A percentile compares a stretch with the other conserved stretches of the same genome.
Conservation (phyloP, 2,329 filamentous ascomycete species). For the Tolypocladium tundrense region DNA sequence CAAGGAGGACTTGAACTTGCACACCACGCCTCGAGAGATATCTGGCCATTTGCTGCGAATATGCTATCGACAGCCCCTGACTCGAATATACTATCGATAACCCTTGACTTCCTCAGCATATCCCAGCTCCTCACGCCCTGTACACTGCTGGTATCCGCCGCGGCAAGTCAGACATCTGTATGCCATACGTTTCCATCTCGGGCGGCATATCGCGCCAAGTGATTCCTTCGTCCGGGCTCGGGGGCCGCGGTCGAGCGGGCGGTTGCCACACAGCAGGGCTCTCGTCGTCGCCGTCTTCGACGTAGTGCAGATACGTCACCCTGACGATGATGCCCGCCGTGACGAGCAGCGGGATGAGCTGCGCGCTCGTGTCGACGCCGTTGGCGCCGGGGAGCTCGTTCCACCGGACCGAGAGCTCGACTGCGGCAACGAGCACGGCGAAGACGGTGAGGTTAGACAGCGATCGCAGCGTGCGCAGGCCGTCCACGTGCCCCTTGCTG, state of each 20-base stretch:
- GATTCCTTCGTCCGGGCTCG: background rate
- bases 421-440: conserved; percentile 16
- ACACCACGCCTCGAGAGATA: too few species aligned
- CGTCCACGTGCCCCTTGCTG: background rate
- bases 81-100: too few species aligned
- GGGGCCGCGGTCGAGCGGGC: background rate
- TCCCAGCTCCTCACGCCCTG: background rate
- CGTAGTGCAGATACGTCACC: conserved; percentile 12
- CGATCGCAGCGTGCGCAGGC: background rate
- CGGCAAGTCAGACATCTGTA: background rate
- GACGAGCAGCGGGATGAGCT: conserved; percentile 21
- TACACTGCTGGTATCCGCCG: background rate
- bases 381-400: conserved; percentile 16
- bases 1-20: too few species aligned
- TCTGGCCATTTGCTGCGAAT: too few species aligned
- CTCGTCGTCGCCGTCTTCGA: conserved; percentile 2
- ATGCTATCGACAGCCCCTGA: too few species aligned
- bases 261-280: background rate
- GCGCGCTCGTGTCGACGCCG: conserved; percentile 15
- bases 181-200: background rate
- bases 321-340: conserved; percentile 17
- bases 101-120: too few species aligned
- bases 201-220: background rate
- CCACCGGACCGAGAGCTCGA: conserved; percentile 23
- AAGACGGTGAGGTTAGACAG: conserved; percentile 16